Conservation (phyloP, 2,329 filamentous ascomycete genomes). For the Podosphaera leucotricha region DNA sequence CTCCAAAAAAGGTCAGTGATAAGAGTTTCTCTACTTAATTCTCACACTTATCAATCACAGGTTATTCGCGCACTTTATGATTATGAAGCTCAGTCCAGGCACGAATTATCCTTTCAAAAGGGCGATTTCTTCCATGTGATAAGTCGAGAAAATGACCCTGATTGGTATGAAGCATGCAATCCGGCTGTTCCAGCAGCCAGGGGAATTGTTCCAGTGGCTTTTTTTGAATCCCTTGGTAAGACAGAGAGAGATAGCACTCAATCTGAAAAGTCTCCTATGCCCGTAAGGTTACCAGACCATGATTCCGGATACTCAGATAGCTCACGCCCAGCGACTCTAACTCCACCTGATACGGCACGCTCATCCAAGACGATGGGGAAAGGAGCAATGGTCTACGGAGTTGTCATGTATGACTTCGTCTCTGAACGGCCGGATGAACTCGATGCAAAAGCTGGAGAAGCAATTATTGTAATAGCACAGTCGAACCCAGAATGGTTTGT, state of each 20-base stretch:
- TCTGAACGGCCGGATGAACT: constrained; percentile 90
- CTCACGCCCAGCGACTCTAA: constrained; percentile 14
- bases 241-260: constrained; percentile 73
- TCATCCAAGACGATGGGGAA: constrained; percentile 22
- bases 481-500: constrained; percentile 99
- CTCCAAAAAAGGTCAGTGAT: constrained; percentile 43
- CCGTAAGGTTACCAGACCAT: constrained; percentile 45
- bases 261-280: constrained; percentile 29
- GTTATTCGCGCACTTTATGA: constrained; percentile 95
- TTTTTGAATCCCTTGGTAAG: constrained; percentile 80
- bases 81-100: constrained; percentile 51
- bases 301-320: constrained; percentile 72
- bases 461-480: constrained; percentile 95
- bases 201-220: constrained; percentile 79
- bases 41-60: constrained; percentile 22
- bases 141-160: constrained; percentile 73
- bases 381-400: constrained; percentile 84
- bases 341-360: constrained; percentile 16
- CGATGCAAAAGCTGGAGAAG: constrained; percentile 82
- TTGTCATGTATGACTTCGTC: constrained; percentile 92
- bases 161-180: constrained; percentile 99
- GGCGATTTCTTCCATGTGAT: constrained; percentile 98
- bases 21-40: not conserved
- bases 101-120: constrained; percentile 75
- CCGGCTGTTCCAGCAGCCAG: constrained; percentile 66